Conservation (phyloP, 2,329 filamentous ascomycete species). For the Phialophora tarda region DNA sequence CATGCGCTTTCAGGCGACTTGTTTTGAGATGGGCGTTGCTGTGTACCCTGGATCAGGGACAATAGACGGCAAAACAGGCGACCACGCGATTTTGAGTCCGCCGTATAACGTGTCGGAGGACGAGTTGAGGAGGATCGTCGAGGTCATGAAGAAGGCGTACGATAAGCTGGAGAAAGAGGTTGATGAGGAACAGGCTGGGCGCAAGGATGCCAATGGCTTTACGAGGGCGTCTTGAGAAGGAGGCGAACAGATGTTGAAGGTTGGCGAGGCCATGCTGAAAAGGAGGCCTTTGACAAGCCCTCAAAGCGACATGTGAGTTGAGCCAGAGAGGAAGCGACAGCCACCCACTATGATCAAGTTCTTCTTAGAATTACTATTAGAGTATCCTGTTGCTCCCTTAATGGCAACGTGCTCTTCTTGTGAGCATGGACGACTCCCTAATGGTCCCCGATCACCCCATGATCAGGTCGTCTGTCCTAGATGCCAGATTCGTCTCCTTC, state of each 20-base stretch:
- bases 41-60: conserved; percentile 60
- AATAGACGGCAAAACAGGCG: conserved; percentile 57
- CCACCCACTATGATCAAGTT: neutral
- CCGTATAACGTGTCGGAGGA: conserved; percentile 57
- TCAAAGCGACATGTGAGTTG: neutral
- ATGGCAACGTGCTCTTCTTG: conserved; percentile 12
- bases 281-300: neutral
- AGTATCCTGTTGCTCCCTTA: conserved; percentile 14
- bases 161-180: conserved; percentile 30
- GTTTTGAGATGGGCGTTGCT: conserved; percentile 51
- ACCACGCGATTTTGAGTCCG: conserved; percentile 61
- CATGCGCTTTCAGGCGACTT: conserved; percentile 49
- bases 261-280: neutral
- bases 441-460: neutral
- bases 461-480: neutral
- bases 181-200: conserved; percentile 12
- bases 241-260: neutral
- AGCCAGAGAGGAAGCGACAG: neutral
- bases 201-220: conserved; percentile 3
- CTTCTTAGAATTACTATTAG: conserved; percentile 25
- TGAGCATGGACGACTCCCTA: neutral
- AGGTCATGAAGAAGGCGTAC: conserved; percentile 52
- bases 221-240: neutral
- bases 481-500: conserved; percentile 13
- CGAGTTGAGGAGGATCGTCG: conserved; percentile 58